Evolutionary conservation across 2,329 filamentous ascomycete species (phyloP).

Genomic region (Colletotrichum sp.): DNA sequence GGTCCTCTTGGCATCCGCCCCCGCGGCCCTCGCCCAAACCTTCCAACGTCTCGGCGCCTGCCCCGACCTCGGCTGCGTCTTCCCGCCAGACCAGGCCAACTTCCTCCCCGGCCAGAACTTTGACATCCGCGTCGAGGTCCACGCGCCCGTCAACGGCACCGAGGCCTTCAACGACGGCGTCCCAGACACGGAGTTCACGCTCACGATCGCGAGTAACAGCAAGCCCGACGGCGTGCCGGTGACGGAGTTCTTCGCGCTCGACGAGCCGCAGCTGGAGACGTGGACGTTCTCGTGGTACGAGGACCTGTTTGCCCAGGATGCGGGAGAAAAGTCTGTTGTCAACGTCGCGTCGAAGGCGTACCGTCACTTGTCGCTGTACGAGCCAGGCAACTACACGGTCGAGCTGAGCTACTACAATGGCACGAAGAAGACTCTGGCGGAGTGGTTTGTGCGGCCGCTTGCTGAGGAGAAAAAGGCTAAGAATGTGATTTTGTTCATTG

Average conservation of each 20-base stretch:
- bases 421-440: conserved; percentile 68
- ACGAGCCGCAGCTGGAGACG: conserved; percentile 80
- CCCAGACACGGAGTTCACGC: conserved; percentile 77
- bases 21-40: conserved; percentile 57
- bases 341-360: conserved; percentile 83
- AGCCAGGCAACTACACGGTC: conserved; percentile 81
- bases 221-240: conserved; percentile 54
- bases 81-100: conserved; percentile 72
- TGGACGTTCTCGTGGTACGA: conserved; percentile 87
- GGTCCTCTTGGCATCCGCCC: conserved; percentile 35
- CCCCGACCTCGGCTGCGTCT: conserved; percentile 63
- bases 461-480: conserved; percentile 75
- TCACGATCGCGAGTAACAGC: conserved; percentile 73
- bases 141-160: conserved; percentile 81
- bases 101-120: conserved; percentile 86
- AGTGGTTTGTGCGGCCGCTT: conserved; percentile 78
- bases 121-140: conserved; percentile 82
- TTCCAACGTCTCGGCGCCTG: conserved; percentile 66
- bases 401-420: conserved; percentile 78
- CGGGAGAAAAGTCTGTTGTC: conserved; percentile 71
- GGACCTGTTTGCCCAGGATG: conserved; percentile 80
- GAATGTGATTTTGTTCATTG: conserved; percentile 87
- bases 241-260: conserved; percentile 71
- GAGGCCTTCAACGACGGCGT: conserved; percentile 72
- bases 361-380: conserved; percentile 74